Conservation (phyloP, 108 stramenopile species). For the Cyclotella sp. region DNA sequence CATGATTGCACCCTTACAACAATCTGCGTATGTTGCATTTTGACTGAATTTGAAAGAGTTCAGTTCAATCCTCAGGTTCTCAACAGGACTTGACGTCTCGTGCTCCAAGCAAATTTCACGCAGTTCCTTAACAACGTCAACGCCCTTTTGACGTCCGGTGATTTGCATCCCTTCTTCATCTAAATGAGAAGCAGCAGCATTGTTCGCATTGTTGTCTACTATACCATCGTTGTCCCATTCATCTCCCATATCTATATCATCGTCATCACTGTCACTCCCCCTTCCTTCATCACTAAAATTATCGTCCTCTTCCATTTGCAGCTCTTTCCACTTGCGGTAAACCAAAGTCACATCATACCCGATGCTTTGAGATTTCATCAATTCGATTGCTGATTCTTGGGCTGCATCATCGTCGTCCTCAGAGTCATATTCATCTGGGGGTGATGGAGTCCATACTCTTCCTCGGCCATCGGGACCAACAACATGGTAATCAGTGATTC, state of each 20-base stretch:
- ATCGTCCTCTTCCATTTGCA: conserved; percentile 71
- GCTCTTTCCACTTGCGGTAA: conserved; percentile 52
- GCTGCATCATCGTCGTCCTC: conserved; percentile 54
- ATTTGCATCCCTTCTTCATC: conserved; percentile 54
- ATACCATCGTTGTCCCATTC: conserved; percentile 51
- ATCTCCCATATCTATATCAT: conserved; percentile 47
- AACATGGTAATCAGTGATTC: conserved; percentile 53
- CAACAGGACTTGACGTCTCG: conserved; percentile 74
- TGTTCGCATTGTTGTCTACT: conserved; percentile 12
- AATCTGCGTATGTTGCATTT: conserved; percentile 88
- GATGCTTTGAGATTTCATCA: conserved; percentile 73
- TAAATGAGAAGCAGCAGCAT: conserved; percentile 32
- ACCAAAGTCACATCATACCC: conserved; percentile 68
- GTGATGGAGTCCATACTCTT: conserved; percentile 64
- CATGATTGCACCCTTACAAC: conserved; percentile 75
- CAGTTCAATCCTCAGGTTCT: conserved; percentile 89
- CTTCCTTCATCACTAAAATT: conserved; percentile 57
- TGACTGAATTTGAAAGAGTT: conserved; percentile 94
- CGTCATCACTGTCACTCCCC: conserved; percentile 56
- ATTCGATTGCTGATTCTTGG: conserved; percentile 31
- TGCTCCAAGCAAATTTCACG: conserved; percentile 88
- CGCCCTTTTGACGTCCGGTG: conserved; percentile 85
- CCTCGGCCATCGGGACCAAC: conserved; percentile 76
- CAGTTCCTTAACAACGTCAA: conserved; percentile 87
- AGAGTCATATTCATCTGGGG: conserved; percentile 58